A percentile compares a stretch with the other conserved stretches of the same genome.
phyloP scores from a whole-genome alignment of 2,329 filamentous ascomycete genomes.

The Sarocladium kiliense region DNA sequence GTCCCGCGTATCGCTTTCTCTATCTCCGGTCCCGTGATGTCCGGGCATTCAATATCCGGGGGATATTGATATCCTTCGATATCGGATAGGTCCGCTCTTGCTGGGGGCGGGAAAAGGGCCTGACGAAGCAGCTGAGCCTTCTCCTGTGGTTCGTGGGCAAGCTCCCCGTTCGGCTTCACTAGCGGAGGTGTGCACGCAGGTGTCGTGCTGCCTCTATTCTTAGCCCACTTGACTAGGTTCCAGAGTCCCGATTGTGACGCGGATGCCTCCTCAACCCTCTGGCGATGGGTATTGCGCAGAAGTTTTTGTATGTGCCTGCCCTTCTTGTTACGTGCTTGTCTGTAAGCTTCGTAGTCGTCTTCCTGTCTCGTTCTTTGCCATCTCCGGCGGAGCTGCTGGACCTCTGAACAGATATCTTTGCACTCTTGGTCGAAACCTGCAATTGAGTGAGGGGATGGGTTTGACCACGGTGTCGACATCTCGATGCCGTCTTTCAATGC shows the following conservation, averaged over 20 bases:
- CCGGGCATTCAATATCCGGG: too few relatives aligned
- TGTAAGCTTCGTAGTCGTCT: background rate
- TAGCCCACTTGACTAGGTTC: too few relatives aligned
- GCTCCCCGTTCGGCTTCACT: too few relatives aligned
- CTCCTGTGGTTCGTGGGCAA: too few relatives aligned
- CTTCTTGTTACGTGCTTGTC: background rate
- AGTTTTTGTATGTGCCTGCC: background rate
- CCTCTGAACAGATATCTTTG: background rate
- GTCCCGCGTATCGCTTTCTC: too few relatives aligned
- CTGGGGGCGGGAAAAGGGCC: too few relatives aligned
- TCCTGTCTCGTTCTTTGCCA: background rate
- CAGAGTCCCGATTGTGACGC: background rate
- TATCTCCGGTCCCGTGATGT: too few relatives aligned
- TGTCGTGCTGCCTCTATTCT: too few relatives aligned
- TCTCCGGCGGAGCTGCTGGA: background rate
- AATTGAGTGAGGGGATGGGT: background rate
- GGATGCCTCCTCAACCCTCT: background rate
- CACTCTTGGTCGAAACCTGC: background rate
- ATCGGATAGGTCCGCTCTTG: too few relatives aligned
- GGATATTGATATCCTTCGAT: too few relatives aligned
- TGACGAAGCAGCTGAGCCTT: too few relatives aligned
- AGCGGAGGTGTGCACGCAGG: too few relatives aligned
- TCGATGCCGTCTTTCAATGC: background rate
- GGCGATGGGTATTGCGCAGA: background rate
- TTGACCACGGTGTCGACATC: background rate